Base-by-base conservation (phyloP, 805 yeast species). In the Yamadazyma akitaensis region DNA sequence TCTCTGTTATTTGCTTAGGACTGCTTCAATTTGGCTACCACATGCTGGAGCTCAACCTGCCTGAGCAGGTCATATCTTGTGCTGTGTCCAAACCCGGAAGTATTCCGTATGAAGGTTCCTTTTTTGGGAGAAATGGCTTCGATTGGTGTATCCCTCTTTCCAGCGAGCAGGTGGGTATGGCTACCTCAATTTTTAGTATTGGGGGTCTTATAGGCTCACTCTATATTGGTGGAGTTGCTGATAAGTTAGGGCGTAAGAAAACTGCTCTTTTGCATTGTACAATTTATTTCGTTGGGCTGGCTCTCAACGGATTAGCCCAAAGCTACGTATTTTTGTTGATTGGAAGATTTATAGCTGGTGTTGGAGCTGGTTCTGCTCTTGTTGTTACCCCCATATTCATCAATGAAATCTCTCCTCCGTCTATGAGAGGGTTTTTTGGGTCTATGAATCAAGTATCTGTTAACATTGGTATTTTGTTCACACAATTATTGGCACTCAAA, bases 21-120 rank as follows among this genome's bases (percentile, higher is more conserved):
- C 80, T 96, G 2, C 70, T 91, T 11, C 97, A 90, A 63, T 94
- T 85, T 63, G 99, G 99, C 1, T 89, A 87, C 63, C 98, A 94
- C 62, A 84, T 92, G 85, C 85, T 97, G 1, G 97, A 91, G 63
- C 74, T 92, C 61, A 92, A 92, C 66, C 96, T 97, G 6, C 97
- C 97, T 0, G 86, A 85, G 47, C 75, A 77, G 12, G 77, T 80
- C 28, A 72, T 89, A 40, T 76, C 87, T 10, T 88, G 96, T 59
- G 63, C 59, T 19, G 51, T 47, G 2, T 49, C 60, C 5, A 55
- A 51, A 7, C 75, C 76, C 0, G 71, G 67, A 6, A 25, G 25
- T 5, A 32, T 55, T 10, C 66, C 68, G 1, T 76, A 67, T 49
- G 53, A 48, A 4, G 60, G 64, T 4, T 63, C 76, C 2, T 69